Base-by-base conservation (phyloP, 768 basidiomycete species). In the Trametes cubensis region DNA sequence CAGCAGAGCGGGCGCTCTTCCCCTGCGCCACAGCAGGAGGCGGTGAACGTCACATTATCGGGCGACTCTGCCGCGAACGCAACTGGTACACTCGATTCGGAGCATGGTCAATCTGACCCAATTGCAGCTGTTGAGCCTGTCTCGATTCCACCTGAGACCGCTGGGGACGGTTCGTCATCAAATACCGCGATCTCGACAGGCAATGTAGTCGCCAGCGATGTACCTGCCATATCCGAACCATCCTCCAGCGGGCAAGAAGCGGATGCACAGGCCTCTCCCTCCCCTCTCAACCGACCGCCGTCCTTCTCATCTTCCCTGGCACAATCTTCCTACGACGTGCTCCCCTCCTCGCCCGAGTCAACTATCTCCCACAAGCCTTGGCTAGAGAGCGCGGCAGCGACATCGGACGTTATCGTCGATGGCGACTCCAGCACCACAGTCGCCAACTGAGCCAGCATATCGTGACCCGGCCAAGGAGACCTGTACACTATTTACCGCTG, bases 321-420 rank as follows among this genome's bases (percentile, higher is more conserved):
- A 0, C 50, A 57, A 47, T 69, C 69, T 59, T 70, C 74, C 59
- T 83, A 81, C 67, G 79, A 78, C 58, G 71, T 74, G 49, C 71
- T 81, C 41, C 78, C 77, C 42, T 82, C 83, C 53, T 79, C 81
- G 28, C 78, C 78, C 4, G 80, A 80, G 50, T 80, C 78, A 2
- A 69, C 73, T 20, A 56, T 77, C 45, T 73, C 73, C 23, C 74
- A 75, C 66, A 78, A 77, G 65, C 79, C 78, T 34, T 72, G 80
- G 45, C 66, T 80, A 58, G 68, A 68, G 62, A 67, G 72, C 53
- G 64, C 58, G 6, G 49, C 26, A 11, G 15, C 41, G 45, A 7
- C 17, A n/a, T n/a, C 59, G 1, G 52, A 51, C 20, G 25, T 59
- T 11, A 38, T 42, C 7, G 23, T 38, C 30, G 59, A 60, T 13